Conservation (phyloP, 1,284 basidiomycete genomes). For the Trametes sp. region DNA sequence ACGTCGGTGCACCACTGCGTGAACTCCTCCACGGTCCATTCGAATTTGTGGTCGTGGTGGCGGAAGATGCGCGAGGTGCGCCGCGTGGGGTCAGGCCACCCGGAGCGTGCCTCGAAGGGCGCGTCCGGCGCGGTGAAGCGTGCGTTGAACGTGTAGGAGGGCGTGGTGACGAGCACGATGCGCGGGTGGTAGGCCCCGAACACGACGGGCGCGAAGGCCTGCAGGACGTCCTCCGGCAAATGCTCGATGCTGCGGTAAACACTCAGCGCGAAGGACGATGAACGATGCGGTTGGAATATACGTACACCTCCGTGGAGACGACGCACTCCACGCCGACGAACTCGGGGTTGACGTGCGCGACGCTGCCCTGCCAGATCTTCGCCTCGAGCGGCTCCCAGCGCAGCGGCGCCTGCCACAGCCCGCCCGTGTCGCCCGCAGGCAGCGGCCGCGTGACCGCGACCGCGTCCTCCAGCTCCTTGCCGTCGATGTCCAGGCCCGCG, state of each 20-base stretch:
- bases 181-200: constrained; percentile 87
- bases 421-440: constrained; percentile 9
- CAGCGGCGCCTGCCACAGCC: constrained; percentile 26
- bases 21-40: constrained; percentile 90
- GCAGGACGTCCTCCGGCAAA: constrained; percentile 73
- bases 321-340: constrained; percentile 85
- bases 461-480: constrained; percentile 59
- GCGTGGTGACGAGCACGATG: constrained; percentile 87
- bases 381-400: constrained; percentile 82
- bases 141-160: constrained; percentile 89
- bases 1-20: constrained; percentile 68
- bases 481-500: constrained; percentile 74
- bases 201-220: constrained; percentile 80
- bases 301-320: constrained; percentile 87
- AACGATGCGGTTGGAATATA: constrained; percentile 25
- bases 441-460: constrained; percentile 52
- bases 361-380: constrained; percentile 84
- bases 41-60: constrained; percentile 91
- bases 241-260: constrained; percentile 82
- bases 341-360: constrained; percentile 78
- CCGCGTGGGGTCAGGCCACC: constrained; percentile 76
- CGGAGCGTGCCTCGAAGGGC: constrained; percentile 53
- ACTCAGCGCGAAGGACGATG: constrained; percentile 6
- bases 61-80: constrained; percentile 81
- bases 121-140: constrained; percentile 78